These are phyloP conservation scores for Ceratobasidium sp. DNA, from an alignment of 1,284 basidiomycete genomes.

Conservation along the genomic window DNA sequence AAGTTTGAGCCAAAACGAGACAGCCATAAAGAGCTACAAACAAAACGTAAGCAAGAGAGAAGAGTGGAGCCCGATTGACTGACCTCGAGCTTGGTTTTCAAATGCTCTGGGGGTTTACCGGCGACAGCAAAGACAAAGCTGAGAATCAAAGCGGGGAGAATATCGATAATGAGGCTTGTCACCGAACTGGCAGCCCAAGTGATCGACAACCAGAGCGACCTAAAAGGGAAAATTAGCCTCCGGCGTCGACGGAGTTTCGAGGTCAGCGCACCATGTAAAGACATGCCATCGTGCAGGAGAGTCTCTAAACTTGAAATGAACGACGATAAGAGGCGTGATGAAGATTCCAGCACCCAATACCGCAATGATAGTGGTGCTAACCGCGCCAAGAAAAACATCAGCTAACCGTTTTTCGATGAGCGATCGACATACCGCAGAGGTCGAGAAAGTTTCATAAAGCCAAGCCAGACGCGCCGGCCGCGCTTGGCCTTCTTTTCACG, in stretches of 20 bases:
- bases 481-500: conserved; percentile 55
- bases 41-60: neutral
- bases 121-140: conserved; percentile 65
- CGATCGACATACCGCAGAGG: conserved; percentile 65
- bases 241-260: conserved; percentile 15
- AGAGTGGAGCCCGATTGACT: conserved; percentile 48
- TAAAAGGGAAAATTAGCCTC: conserved; percentile 34
- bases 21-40: conserved; percentile 70
- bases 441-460: conserved; percentile 74
- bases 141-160: conserved; percentile 68
- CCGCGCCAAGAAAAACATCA: conserved; percentile 20
- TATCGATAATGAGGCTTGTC: conserved; percentile 72
- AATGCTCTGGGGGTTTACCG: conserved; percentile 60
- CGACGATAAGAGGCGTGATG: conserved; percentile 74
- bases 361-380: conserved; percentile 53
- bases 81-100: conserved; percentile 74
- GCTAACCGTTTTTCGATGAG: conserved; percentile 2
- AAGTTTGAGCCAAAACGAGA: conserved; percentile 75
- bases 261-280: conserved; percentile 64
- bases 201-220: conserved; percentile 78
- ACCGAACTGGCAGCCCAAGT: conserved; percentile 72
- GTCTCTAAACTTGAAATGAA: conserved; percentile 68
- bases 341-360: conserved; percentile 69
- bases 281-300: conserved; percentile 56
- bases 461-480: conserved; percentile 68